Percentiles rank a stretch among this genome's conserved stretches.
These are phyloP conservation scores for Curvularia hawaiiensis DNA, from an alignment of 2,329 filamentous ascomycete species.

Conservation along the genomic window DNA sequence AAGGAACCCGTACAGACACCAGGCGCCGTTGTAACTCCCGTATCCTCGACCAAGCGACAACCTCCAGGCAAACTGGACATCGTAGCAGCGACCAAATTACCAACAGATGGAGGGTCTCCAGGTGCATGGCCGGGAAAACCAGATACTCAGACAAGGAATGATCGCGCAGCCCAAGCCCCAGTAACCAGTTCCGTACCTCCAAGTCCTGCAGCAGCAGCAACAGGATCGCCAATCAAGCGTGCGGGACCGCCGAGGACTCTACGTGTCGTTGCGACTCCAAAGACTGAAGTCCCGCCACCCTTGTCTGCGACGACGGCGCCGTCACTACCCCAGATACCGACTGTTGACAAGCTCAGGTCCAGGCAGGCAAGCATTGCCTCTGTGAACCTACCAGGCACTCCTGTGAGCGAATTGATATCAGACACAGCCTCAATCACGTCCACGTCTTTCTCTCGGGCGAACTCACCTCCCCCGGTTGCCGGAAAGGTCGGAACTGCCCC, in stretches of 20 bases:
- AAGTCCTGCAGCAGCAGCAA: slow-evolving; percentile 59
- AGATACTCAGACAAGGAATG: slow-evolving; percentile 32
- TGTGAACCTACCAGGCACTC: slow-evolving; percentile 70
- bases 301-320: slow-evolving; percentile 42
- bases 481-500: slow-evolving; percentile 71
- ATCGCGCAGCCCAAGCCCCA: slow-evolving; percentile 41
- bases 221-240: slow-evolving; percentile 51
- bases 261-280: slow-evolving; percentile 71
- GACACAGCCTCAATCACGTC: slow-evolving; percentile 78
- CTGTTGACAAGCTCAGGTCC: slow-evolving; percentile 52
- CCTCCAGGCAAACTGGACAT: slow-evolving; percentile 57
- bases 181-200: slow-evolving; percentile 57
- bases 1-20: slow-evolving; percentile 13
- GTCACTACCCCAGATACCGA: slow-evolving; percentile 40
- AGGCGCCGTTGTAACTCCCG: slow-evolving; percentile 14
- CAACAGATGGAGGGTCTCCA: slow-evolving; percentile 26
- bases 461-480: slow-evolving; percentile 67
- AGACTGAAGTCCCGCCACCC: slow-evolving; percentile 60
- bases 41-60: slow-evolving; percentile 42
- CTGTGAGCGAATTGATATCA: slow-evolving; percentile 74
- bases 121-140: slow-evolving; percentile 23
- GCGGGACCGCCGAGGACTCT: slow-evolving; percentile 64
- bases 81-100: slow-evolving; percentile 42
- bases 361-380: slow-evolving; percentile 62
- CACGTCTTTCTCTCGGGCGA: slow-evolving; percentile 72